Conservation (phyloP, 2,329 filamentous ascomycete genomes). For the Colletotrichum nymphaeae region DNA sequence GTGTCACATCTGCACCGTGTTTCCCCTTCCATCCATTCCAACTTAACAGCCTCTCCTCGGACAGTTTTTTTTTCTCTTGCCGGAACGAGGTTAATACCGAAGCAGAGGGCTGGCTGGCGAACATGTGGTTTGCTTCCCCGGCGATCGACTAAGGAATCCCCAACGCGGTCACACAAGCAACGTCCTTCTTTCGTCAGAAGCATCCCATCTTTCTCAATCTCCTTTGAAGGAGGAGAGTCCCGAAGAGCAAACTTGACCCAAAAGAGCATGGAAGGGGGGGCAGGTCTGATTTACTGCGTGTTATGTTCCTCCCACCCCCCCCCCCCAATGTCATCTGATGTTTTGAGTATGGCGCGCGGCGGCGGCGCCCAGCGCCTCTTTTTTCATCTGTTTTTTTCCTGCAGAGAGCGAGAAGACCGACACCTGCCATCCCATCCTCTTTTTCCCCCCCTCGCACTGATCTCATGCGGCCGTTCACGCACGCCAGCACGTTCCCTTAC, state of each 20-base stretch:
- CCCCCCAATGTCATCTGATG: slow-evolving; percentile 5
- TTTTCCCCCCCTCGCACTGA: not conserved
- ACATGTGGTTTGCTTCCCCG: not conserved
- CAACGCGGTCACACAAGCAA: not conserved
- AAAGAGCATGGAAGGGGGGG: not conserved
- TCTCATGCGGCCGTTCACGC: not conserved
- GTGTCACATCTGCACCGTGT: not conserved
- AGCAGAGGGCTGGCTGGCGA: not conserved
- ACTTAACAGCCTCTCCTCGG: not conserved
- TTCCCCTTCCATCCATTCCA: not conserved
- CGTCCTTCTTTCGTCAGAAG: slow-evolving; percentile 12
- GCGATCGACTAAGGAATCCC: not conserved
- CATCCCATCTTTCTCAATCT: slow-evolving; percentile 1
- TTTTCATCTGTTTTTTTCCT: too few species aligned
- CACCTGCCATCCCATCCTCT: not conserved
- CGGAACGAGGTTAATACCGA: not conserved
- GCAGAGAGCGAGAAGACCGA: not conserved
- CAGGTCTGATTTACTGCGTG: not conserved
- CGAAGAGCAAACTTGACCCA: not conserved
- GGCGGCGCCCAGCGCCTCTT: not conserved
- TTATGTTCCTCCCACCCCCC: not conserved
- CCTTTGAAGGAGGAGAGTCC: not conserved
- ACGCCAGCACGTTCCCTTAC: not conserved
- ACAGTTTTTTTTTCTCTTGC: not conserved
- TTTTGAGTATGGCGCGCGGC: not conserved